Base-by-base conservation (phyloP, 2,329 filamentous ascomycete genomes). In the Stagonosporopsis vannaccii region DNA sequence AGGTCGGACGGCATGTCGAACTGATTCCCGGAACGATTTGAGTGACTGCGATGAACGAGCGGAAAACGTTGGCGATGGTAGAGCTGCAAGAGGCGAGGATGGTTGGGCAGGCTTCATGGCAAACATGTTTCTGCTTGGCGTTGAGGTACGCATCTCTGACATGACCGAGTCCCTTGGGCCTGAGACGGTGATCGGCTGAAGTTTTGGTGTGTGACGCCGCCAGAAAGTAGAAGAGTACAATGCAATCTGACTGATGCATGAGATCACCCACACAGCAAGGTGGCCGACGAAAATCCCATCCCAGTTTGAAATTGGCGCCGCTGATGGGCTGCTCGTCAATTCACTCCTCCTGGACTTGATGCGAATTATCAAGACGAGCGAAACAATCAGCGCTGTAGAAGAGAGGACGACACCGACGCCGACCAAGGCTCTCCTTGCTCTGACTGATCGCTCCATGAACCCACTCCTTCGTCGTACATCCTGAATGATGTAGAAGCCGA, bases 1-100 rank as follows among this genome's bases (percentile, higher is more conserved):
- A 19, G 75, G 75, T 9, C 73, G 72, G 19, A 77, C 73, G 22
- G 67, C 73, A 33, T 76, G 68, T 20, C 75, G 72, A n/a, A 77
- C 53, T 12, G 75, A 76, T 13, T 74, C 72, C 48, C 69, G 65
- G 63, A 73, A 76, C 2, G 73, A 76, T 32, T 58, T 69, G 35
- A 75, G 62, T 8, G 74, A 76, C 15, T 72, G 66, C 12, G 73
- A 71, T 19, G 75, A 75, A n/a, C 64, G 63, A 12, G 51, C 63
- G 15, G 73, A 75, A 42, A 72, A 74, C 9, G 73, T 76, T 4
- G 73, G 73, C 11, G 75, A 76, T 12, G 74, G 70, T 4, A 76
- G 59, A 22, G 61, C 70, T 32, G 59, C 71, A 11, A 71, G 62
- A 12, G 69, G 70, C 23, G 69, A 70, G 2, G 66, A 64, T 15